phyloP scores from a whole-genome alignment of 73 alveolate species.

The Paramecium bursaria region DNA sequence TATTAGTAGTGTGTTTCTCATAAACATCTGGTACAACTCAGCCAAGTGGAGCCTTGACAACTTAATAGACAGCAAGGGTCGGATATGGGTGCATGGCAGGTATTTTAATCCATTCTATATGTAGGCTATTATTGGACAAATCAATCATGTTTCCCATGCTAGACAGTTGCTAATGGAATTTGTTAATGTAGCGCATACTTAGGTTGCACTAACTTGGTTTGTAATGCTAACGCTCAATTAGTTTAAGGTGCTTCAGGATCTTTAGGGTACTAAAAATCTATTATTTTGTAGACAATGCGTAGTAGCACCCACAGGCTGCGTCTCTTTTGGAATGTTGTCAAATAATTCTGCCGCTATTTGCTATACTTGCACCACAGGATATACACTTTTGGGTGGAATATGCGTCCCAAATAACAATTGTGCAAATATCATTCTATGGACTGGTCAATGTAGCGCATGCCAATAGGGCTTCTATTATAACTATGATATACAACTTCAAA shows the following conservation, averaged over 20 bases:
- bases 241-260: no score
- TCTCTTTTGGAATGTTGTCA: not conserved
- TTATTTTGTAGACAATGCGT: not conserved
- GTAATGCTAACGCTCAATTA: not conserved
- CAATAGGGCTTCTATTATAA: no score
- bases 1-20: no score
- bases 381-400: conserved; percentile 19
- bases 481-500: no score
- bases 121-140: conserved; percentile 27
- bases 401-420: conserved; percentile 33
- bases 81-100: no score
- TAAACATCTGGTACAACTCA: no score
- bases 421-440: not conserved
- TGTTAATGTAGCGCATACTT: conserved; percentile 10
- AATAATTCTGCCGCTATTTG: conserved; percentile 25
- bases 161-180: not conserved
- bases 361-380: not conserved
- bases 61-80: no score
- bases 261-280: not conserved
- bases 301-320: not conserved
- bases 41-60: no score
- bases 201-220: not conserved
- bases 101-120: no score
- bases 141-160: conserved; percentile 35
- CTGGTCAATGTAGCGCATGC: conserved; percentile 10